Percentiles rank a stretch among this genome's conserved stretches.
Conservation (phyloP, 805 yeast species). For the Spathaspora hagerdaliae region DNA sequence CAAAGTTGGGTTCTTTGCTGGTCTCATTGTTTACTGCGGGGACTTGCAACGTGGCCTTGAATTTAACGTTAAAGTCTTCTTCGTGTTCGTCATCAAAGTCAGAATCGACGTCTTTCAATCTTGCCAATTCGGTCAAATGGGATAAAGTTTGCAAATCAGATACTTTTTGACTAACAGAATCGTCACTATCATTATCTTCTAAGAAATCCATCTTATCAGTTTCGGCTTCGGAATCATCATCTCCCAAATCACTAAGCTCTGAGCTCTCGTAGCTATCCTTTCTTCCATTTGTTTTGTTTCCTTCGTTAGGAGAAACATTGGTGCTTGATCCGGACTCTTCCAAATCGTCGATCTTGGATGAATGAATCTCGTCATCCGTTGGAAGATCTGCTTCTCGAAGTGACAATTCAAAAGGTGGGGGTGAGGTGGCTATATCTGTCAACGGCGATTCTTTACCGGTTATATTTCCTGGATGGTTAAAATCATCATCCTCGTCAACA, state of each 20-base stretch:
- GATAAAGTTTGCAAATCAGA: conserved; percentile 39
- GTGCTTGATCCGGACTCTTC: not conserved
- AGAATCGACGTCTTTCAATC: conserved; percentile 33
- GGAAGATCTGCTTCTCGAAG: not conserved
- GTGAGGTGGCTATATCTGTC: conserved; percentile 39
- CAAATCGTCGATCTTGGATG: not conserved
- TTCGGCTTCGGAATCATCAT: conserved; percentile 78
- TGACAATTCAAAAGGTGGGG: conserved; percentile 30
- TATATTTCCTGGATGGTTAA: conserved; percentile 5
- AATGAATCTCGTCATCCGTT: conserved; percentile 1
- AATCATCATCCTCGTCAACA: not conserved
- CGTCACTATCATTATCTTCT: conserved; percentile 28
- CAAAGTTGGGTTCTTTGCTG: not conserved
- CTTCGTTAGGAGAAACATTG: not conserved
- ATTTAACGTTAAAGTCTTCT: not conserved
- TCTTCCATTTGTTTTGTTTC: not conserved
- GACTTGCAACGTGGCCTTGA: too few species aligned
- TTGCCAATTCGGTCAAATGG: conserved; percentile 39
- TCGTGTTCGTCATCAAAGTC: conserved; percentile 23
- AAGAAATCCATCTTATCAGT: conserved; percentile 77
- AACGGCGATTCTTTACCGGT: conserved; percentile 33
- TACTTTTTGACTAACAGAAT: conserved; percentile 14
- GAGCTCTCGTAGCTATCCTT: conserved; percentile 35
- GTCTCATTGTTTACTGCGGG: not conserved
- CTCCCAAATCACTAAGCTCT: conserved; percentile 51